These are phyloP conservation scores for Diaporthe velutina DNA, from an alignment of 2,329 filamentous ascomycete genomes.

Conservation along the genomic window DNA sequence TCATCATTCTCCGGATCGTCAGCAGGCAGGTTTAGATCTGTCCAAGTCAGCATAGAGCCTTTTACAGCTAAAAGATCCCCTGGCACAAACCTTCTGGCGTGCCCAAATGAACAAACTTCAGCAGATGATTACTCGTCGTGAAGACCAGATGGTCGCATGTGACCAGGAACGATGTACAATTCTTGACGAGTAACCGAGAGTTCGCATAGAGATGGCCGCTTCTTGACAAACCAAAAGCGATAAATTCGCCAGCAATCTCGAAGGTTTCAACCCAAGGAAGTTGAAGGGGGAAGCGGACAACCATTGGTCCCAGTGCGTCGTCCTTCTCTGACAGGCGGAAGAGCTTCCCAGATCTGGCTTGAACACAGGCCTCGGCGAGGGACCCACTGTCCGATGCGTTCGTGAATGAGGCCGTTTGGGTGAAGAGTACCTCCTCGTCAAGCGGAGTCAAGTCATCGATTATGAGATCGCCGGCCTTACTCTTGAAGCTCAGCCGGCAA, in stretches of 20 bases:
- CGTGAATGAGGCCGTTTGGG: constrained; percentile 25
- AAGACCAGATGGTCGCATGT: constrained; percentile 88
- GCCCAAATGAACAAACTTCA: constrained; percentile 93
- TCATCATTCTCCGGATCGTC: constrained; percentile 95
- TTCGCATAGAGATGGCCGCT: constrained; percentile 86
- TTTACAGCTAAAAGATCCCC: too few species aligned
- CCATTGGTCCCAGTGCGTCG: constrained; percentile 50
- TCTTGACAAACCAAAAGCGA: constrained; percentile 76
- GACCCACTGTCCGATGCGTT: background rate
- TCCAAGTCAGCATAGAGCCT: constrained; percentile 43
- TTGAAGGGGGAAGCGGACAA: constrained; percentile 57
- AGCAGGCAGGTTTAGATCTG: constrained; percentile 83
- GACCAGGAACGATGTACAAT: constrained; percentile 90
- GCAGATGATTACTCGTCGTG: constrained; percentile 90
- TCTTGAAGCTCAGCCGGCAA: constrained; percentile 32
- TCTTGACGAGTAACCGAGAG: constrained; percentile 79
- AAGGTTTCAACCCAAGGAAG: constrained; percentile 67
- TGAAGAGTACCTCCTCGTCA: constrained; percentile 35
- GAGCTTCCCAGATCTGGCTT: constrained; percentile 61
- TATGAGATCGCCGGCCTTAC: constrained; percentile 38
- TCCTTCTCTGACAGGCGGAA: constrained; percentile 51
- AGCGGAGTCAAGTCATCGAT: constrained; percentile 41
- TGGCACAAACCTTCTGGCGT: constrained; percentile 69
- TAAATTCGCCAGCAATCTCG: constrained; percentile 54
- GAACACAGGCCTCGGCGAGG: constrained; percentile 54